Percentiles rank a stretch among this genome's conserved stretches.
These are phyloP conservation scores for Arthrinium puccinioides DNA, from an alignment of 2,329 filamentous ascomycete genomes.

Conservation along the genomic window DNA sequence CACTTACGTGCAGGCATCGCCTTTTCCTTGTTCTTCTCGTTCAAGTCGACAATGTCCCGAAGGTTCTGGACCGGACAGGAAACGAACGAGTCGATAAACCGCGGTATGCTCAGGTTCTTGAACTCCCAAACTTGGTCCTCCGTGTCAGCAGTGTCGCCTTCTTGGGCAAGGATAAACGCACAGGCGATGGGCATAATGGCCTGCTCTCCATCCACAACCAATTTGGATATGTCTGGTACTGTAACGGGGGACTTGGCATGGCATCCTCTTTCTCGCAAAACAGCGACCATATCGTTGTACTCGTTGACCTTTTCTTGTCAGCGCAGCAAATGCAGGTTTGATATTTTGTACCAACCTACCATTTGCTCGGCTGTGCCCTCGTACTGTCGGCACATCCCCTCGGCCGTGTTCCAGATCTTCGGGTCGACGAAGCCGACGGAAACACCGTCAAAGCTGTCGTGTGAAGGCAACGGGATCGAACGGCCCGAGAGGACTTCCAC, in stretches of 20 bases:
- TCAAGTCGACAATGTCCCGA: conserved; percentile 3
- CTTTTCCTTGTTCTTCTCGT: background rate
- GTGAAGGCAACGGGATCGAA: background rate
- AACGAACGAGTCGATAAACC: conserved; percentile 2
- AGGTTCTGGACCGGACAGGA: background rate
- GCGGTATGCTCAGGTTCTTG: conserved; percentile 1
- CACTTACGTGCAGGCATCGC: conserved; percentile 5
- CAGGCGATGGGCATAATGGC: conserved; percentile 6
- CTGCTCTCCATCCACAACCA: conserved; percentile 2
- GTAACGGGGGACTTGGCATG: background rate
- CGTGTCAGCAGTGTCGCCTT: background rate
- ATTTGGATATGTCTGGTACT: background rate
- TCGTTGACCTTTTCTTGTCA: background rate
- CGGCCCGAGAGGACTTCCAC: background rate
- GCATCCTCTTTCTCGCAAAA: background rate
- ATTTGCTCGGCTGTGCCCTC: conserved; percentile 1
- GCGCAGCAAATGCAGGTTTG: too few species aligned
- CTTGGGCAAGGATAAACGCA: background rate
- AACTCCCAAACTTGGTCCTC: conserved; percentile 2
- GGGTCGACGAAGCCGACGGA: conserved; percentile 1
- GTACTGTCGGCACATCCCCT: conserved; percentile 1
- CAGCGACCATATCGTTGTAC: background rate
- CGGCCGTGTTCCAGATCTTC: background rate
- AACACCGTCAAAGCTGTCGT: background rate
- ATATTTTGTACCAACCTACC: background rate